Evolutionary conservation across 768 basidiomycete genomes (phyloP).

Genomic region (Lentinula sp.): DNA sequence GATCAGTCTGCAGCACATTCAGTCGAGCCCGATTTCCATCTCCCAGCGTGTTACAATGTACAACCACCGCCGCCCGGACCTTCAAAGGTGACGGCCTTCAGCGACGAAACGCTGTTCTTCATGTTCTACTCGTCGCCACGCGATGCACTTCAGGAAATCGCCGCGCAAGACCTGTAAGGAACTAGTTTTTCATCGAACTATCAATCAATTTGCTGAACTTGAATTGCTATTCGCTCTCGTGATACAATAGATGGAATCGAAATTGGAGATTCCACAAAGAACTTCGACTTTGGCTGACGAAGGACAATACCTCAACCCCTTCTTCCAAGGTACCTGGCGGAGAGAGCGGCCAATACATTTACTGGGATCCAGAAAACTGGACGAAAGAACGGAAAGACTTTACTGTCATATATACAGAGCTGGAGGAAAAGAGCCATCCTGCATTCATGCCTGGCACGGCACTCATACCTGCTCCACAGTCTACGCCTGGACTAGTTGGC

Average conservation of each 20-base stretch:
- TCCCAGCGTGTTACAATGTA: conserved; percentile 90
- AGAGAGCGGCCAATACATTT: conserved; percentile 86
- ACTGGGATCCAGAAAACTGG: conserved; percentile 83
- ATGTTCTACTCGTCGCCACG: conserved; percentile 95
- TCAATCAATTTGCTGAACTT: neutral
- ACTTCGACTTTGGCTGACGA: conserved; percentile 77
- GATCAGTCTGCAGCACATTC: conserved; percentile 81
- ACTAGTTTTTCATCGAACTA: conserved; percentile 26
- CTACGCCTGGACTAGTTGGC: conserved; percentile 31
- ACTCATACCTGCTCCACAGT: conserved; percentile 33
- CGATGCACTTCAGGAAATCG: conserved; percentile 90
- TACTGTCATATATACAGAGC: conserved; percentile 66
- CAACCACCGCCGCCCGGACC: conserved; percentile 82
- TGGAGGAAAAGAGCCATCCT: conserved; percentile 67
- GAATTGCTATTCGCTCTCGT: conserved; percentile 6
- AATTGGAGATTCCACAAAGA: conserved; percentile 98
- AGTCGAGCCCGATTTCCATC: conserved; percentile 88
- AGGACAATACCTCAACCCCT: conserved; percentile 74
- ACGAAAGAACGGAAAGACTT: conserved; percentile 72
- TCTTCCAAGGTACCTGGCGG: conserved; percentile 75
- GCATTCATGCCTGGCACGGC: conserved; percentile 51
- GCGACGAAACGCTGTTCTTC: conserved; percentile 95
- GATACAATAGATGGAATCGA: conserved; percentile 66
- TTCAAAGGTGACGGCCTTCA: conserved; percentile 75
- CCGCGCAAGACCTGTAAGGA: conserved; percentile 83